Percentiles rank a stretch among this genome's conserved stretches.
phyloP scores from a whole-genome alignment of 495 filamentous ascomycete species.

The Tricharina praecox region DNA sequence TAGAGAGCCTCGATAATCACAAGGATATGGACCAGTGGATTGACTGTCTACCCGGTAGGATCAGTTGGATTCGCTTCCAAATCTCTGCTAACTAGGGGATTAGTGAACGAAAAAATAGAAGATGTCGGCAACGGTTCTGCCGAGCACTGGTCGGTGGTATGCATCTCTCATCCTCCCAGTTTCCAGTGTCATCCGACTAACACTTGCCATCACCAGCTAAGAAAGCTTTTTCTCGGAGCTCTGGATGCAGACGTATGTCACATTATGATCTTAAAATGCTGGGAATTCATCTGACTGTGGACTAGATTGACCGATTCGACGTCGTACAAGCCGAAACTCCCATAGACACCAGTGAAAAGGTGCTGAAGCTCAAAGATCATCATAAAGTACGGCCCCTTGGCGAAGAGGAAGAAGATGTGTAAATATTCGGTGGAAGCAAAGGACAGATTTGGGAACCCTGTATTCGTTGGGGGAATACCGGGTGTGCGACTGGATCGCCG shows the following conservation, averaged over 20 bases:
- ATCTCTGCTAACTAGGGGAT: background rate
- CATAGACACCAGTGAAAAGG: too few species aligned
- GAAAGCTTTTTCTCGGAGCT: background rate
- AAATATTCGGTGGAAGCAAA: too few species aligned
- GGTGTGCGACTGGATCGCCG: too few species aligned
- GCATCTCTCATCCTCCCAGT: background rate
- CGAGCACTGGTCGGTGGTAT: background rate
- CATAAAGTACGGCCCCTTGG: too few species aligned
- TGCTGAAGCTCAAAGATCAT: background rate
- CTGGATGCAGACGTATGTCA: background rate
- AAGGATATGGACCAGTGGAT: conserved; percentile 40
- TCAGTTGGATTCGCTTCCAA: too few species aligned
- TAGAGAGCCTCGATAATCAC: conserved; percentile 43
- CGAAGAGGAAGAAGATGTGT: too few species aligned
- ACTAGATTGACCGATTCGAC: too few species aligned
- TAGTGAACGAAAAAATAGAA: background rate
- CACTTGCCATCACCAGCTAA: background rate
- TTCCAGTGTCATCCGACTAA: background rate
- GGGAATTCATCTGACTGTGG: background rate
- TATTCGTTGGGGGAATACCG: too few species aligned
- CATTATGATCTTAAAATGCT: background rate
- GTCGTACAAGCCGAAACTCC: too few species aligned
- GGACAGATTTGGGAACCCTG: too few species aligned
- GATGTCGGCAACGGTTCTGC: background rate
- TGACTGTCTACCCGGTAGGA: conserved; percentile 28